These are phyloP conservation scores for Pythium myriotylum DNA, from an alignment of 352 stramenopile genomes.

Conservation along the genomic window DNA sequence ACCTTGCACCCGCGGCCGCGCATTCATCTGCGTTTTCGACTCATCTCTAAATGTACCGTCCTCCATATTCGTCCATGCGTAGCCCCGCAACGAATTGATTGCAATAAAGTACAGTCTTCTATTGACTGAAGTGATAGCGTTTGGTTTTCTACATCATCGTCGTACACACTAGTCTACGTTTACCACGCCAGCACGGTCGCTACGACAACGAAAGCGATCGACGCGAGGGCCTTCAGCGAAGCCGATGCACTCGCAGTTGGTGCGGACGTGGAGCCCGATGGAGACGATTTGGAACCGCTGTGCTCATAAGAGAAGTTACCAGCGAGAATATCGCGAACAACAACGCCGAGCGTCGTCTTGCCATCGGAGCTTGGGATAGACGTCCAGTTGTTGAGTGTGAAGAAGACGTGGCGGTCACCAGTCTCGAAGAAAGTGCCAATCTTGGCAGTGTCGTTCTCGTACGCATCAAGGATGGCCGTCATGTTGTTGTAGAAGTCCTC, in stretches of 20 bases:
- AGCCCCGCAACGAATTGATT: too few species aligned
- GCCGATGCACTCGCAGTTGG: slow-evolving; percentile 2
- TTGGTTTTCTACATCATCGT: too few species aligned
- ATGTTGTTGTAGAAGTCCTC: slow-evolving; percentile 57
- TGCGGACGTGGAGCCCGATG: background rate
- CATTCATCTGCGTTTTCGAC: slow-evolving; percentile 48
- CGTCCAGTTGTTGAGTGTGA: slow-evolving; percentile 27
- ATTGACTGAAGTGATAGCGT: background rate
- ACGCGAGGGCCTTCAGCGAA: slow-evolving; percentile 10
- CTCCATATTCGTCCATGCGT: background rate
- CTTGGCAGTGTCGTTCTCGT: slow-evolving; percentile 40
- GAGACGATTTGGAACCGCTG: background rate
- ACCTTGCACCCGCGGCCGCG: slow-evolving; percentile 35
- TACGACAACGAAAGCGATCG: slow-evolving; percentile 2
- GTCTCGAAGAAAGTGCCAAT: slow-evolving; percentile 55
- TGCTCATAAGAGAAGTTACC: slow-evolving; percentile 7
- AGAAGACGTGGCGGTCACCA: slow-evolving; percentile 49
- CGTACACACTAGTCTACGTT: too few species aligned
- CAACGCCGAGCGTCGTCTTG: slow-evolving; percentile 19
- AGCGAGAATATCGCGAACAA: slow-evolving; percentile 13
- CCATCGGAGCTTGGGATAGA: slow-evolving; percentile 12
- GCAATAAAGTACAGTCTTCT: background rate
- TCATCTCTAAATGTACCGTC: slow-evolving; percentile 20
- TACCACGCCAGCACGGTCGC: slow-evolving; percentile 19
- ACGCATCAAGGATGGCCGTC: slow-evolving; percentile 44